Percentiles rank a stretch among this genome's conserved stretches.
phyloP scores from a whole-genome alignment of 306 rosid genomes.

The Luffa aegyptiaca region DNA sequence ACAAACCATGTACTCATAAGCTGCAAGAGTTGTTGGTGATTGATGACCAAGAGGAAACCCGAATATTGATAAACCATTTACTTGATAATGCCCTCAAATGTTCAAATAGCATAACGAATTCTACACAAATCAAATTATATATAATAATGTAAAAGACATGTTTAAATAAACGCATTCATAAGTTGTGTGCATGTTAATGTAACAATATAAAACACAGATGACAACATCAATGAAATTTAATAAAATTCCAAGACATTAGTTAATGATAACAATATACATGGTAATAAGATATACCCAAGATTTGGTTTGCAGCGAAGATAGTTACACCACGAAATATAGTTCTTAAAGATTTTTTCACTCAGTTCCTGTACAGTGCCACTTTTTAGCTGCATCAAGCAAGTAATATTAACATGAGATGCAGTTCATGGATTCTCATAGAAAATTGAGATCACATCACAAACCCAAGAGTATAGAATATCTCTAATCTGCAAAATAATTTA shows the following conservation, averaged over 20 bases:
- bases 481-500: slow-evolving; percentile 18
- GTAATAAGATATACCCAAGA: slow-evolving; percentile 39
- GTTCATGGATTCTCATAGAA: neutral
- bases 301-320: slow-evolving; percentile 54
- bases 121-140: neutral
- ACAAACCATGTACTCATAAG: slow-evolving; percentile 11
- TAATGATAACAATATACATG: slow-evolving; percentile 12
- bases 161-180: neutral
- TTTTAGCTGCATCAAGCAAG: slow-evolving; percentile 52
- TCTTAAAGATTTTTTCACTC: slow-evolving; percentile 53
- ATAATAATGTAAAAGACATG: neutral
- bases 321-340: slow-evolving; percentile 82
- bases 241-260: neutral
- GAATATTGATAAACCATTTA: neutral
- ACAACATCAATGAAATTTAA: neutral
- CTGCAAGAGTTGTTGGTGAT: slow-evolving; percentile 10
- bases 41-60: neutral
- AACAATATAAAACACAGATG: neutral
- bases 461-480: neutral
- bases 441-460: neutral
- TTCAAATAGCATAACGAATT: neutral
- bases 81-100: neutral
- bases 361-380: slow-evolving; percentile 35
- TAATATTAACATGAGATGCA: neutral
- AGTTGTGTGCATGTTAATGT: neutral